Conservation (phyloP, 2,329 filamentous ascomycete genomes). For the Alternaria solani region DNA sequence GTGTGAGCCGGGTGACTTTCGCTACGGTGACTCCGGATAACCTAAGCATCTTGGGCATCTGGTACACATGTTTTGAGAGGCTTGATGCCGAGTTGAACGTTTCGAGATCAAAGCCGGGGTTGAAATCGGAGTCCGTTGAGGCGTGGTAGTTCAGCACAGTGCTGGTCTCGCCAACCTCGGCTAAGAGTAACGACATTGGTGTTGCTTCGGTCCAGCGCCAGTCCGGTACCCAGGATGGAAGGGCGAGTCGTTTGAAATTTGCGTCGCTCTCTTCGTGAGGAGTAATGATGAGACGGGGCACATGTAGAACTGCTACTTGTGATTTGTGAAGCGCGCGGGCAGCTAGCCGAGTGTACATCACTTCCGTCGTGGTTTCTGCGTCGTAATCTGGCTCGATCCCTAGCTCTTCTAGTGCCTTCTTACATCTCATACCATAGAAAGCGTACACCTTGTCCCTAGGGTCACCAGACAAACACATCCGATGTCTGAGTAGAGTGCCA, state of each 20-base stretch:
- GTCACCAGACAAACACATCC: neutral
- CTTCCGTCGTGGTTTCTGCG: neutral
- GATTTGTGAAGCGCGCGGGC: neutral
- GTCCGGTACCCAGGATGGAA: neutral
- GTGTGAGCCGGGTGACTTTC: neutral
- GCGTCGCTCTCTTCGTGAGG: neutral
- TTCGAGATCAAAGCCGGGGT: neutral
- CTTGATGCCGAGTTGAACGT: neutral
- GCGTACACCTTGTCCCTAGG: neutral
- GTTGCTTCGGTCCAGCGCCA: neutral
- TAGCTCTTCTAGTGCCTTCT: neutral
- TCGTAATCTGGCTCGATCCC: neutral
- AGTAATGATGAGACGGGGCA: neutral
- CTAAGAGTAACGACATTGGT: fast-evolving
- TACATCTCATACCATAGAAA: neutral
- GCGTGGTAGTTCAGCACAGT: neutral
- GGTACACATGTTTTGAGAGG: neutral
- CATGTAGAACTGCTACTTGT: neutral
- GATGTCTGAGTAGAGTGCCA: neutral
- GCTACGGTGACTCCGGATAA: neutral
- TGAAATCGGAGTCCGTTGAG: neutral
- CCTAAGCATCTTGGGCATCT: neutral
- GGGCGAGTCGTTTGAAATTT: neutral
- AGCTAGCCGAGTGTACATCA: neutral
- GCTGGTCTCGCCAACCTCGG: neutral